Percentiles rank a stretch among this genome's conserved stretches.
Conservation (phyloP, 345 rosid genomes). For the Conringia planisiliqua region DNA sequence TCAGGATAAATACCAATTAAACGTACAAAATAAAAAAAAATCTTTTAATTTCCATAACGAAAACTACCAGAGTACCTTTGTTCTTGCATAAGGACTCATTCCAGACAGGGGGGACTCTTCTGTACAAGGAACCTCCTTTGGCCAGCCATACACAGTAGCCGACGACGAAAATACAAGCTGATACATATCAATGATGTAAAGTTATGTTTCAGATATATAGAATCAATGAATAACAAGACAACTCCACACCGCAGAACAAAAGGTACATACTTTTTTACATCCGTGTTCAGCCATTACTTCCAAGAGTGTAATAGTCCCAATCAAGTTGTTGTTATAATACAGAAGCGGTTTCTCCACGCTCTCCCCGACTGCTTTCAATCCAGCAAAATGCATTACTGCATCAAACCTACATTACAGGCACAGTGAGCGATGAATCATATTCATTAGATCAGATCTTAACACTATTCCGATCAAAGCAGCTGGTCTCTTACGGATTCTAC, state of each 20-base stretch:
- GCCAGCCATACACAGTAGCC: conserved; percentile 98
- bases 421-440: neutral
- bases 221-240: neutral
- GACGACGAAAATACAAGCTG: conserved; percentile 99
- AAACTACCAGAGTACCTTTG: conserved; percentile 54
- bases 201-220: neutral
- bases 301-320: conserved; percentile 76
- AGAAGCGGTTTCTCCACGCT: conserved; percentile 84
- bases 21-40: neutral
- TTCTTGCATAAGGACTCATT: conserved; percentile 84
- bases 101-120: conserved; percentile 77
- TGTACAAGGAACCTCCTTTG: conserved; percentile 92
- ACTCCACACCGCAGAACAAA: neutral
- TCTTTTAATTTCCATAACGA: neutral
- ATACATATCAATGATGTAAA: conserved; percentile 19
- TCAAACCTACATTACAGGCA: conserved; percentile 60
- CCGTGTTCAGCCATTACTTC: conserved; percentile 86
- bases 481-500: neutral
- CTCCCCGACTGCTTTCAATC: conserved; percentile 96
- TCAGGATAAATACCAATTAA: neutral
- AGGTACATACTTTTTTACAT: conserved; percentile 73
- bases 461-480: neutral
- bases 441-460: conserved; percentile 20
- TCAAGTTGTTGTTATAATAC: conserved; percentile 79
- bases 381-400: conserved; percentile 98